Percentiles rank a stretch among this genome's conserved stretches.
These are phyloP conservation scores for Liriodendron chinense DNA, from an alignment of 164 flowering plant genomes.

Conservation along the genomic window DNA sequence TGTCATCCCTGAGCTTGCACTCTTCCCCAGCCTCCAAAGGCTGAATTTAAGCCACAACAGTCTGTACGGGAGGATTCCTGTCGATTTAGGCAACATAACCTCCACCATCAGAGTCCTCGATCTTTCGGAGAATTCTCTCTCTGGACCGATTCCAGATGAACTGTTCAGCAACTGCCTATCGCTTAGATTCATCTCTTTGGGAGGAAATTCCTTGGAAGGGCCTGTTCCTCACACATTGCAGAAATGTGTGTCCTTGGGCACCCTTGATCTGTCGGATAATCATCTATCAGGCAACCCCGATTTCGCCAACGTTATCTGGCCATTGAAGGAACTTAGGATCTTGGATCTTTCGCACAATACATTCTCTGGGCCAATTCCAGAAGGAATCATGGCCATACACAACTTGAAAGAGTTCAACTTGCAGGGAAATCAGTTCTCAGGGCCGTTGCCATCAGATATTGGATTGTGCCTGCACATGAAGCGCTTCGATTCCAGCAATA, in stretches of 20 bases:
- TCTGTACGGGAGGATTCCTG: conserved; percentile 55
- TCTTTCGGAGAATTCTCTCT: conserved; percentile 53
- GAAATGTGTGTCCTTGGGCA: conserved; percentile 39
- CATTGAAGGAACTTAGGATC: conserved; percentile 44
- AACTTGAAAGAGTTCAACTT: conserved; percentile 57
- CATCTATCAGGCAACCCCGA: conserved; percentile 54
- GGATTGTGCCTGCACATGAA: conserved; percentile 69
- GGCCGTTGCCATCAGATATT: conserved; percentile 58
- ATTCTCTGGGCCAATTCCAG: conserved; percentile 58
- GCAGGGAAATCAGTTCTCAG: conserved; percentile 61
- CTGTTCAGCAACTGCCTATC: conserved; percentile 45
- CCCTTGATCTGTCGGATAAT: conserved; percentile 64
- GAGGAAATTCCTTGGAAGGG: conserved; percentile 64
- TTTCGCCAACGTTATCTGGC: conserved; percentile 53
- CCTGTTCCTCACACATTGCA: conserved; percentile 45
- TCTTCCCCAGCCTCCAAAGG: conserved; percentile 25
- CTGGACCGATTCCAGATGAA: conserved; percentile 59
- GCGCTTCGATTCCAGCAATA: conserved; percentile 53
- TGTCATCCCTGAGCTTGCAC: conserved; percentile 37
- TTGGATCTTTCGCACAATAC: conserved; percentile 69
- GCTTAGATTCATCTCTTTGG: conserved; percentile 46
- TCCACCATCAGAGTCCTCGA: conserved; percentile 54
- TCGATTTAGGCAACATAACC: conserved; percentile 19
- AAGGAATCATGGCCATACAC: conserved; percentile 48
- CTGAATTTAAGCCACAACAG: conserved; percentile 63